These are phyloP conservation scores for Kwoniella mangroviensis DNA, from an alignment of 768 basidiomycete genomes.

Conservation along the genomic window DNA sequence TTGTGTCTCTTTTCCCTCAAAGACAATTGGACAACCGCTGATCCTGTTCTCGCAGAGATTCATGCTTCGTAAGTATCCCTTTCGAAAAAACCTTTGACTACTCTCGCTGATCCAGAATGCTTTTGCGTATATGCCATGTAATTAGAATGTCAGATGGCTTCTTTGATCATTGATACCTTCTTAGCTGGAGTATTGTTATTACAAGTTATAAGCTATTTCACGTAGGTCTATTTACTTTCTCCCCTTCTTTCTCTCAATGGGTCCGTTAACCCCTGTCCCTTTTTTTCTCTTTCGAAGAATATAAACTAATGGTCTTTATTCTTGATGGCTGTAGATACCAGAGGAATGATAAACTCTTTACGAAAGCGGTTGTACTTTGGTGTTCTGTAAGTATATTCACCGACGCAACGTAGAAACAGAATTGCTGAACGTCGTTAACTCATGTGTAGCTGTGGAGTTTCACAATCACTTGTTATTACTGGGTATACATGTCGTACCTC, in stretches of 20 bases:
- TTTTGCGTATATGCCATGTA: not conserved
- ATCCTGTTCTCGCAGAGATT: slow-evolving; percentile 10
- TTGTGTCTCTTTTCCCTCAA: not conserved
- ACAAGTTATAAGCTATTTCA: slow-evolving; percentile 37
- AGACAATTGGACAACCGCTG: not conserved
- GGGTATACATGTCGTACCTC: slow-evolving; percentile 38
- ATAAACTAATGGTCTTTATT: too few relatives aligned
- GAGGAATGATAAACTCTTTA: slow-evolving; percentile 26
- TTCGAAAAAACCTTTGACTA: not conserved
- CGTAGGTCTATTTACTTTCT: slow-evolving; percentile 11
- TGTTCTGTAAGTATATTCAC: slow-evolving; percentile 15
- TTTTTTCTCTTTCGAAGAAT: too few relatives aligned
- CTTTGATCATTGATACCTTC: slow-evolving; percentile 36
- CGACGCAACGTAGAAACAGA: too few relatives aligned
- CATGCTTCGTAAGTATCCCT: slow-evolving; percentile 28
- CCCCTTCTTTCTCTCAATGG: too few relatives aligned
- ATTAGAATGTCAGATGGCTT: slow-evolving; percentile 33
- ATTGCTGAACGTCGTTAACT: too few relatives aligned
- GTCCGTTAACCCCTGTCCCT: too few relatives aligned
- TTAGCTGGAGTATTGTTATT: slow-evolving; percentile 36
- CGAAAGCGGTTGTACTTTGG: slow-evolving; percentile 30
- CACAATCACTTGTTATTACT: slow-evolving; percentile 34
- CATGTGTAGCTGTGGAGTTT: slow-evolving; percentile 29
- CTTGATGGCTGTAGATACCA: too few relatives aligned
- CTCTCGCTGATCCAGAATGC: too few relatives aligned